Evolutionary conservation across 2,329 filamentous ascomycete species (phyloP).

Genomic region (Furcasterigmium furcatum): DNA sequence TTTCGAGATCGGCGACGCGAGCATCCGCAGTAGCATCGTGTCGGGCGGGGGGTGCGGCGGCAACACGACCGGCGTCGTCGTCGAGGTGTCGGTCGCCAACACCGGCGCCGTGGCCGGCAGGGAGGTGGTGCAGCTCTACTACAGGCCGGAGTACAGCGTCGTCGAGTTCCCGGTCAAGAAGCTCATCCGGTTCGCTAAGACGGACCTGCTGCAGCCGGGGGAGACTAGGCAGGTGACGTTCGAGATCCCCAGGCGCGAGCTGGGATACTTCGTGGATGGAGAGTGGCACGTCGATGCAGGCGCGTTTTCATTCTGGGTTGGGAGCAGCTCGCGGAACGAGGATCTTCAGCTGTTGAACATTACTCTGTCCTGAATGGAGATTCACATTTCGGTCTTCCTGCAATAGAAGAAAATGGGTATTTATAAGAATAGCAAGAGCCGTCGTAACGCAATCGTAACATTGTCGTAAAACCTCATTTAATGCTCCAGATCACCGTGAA

Average conservation of each 20-base stretch:
- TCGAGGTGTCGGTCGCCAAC: slow-evolving; percentile 43
- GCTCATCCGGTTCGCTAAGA: slow-evolving; percentile 45
- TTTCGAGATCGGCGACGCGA: slow-evolving; percentile 29
- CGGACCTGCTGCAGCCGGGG: slow-evolving; percentile 35
- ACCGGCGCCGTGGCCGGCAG: slow-evolving; percentile 31
- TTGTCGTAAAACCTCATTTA: too few species aligned
- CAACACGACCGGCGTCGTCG: slow-evolving; percentile 36
- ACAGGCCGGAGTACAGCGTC: slow-evolving; percentile 37
- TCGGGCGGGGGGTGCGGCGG: neutral
- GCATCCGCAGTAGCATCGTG: slow-evolving; percentile 34
- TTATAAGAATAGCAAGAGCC: too few species aligned
- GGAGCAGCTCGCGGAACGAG: too few species aligned
- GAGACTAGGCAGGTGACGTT: slow-evolving; percentile 31
- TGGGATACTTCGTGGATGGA: slow-evolving; percentile 22
- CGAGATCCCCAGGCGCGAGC: slow-evolving; percentile 17
- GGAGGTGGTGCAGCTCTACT: slow-evolving; percentile 30
- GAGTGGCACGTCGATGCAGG: slow-evolving; percentile 18
- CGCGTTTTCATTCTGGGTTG: slow-evolving; percentile 24
- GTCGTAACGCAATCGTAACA: too few species aligned
- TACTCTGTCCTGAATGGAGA: too few species aligned
- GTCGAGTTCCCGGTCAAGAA: slow-evolving; percentile 37
- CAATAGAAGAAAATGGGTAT: too few species aligned
- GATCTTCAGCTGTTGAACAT: too few species aligned
- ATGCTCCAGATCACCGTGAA: too few species aligned
- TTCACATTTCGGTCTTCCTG: too few species aligned